A percentile compares a stretch with the other conserved stretches of the same genome.
These are phyloP conservation scores for Saccharum hybrid DNA, from an alignment of 202 grass and related monocot genomes.

Conservation along the genomic window DNA sequence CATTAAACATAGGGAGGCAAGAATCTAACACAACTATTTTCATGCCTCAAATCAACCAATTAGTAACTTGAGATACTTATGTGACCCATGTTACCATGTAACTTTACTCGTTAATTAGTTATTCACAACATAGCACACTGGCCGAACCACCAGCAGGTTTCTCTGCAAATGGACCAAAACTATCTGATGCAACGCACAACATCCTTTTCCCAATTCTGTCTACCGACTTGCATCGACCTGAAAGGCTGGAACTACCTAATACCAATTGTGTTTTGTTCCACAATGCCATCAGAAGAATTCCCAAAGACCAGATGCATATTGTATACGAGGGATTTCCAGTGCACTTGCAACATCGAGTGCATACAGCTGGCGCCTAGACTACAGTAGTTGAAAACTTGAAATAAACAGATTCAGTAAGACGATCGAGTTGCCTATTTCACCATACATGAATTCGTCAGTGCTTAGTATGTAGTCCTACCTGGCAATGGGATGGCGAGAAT, in stretches of 20 bases:
- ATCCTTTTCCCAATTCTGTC: not conserved
- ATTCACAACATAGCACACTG: not conserved
- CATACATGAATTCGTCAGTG: not conserved
- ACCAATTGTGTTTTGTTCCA: not conserved
- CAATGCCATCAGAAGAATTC: not conserved
- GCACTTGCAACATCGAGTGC: not conserved
- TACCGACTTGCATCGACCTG: not conserved
- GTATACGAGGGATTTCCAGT: not conserved
- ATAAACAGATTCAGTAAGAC: not conserved
- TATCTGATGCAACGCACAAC: not conserved
- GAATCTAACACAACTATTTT: not conserved
- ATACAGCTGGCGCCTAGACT: not conserved
- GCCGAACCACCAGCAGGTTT: not conserved
- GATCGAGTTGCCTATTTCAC: constrained; percentile 6
- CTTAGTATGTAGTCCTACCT: constrained; percentile 39
- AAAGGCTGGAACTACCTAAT: not conserved
- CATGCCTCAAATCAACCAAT: not conserved
- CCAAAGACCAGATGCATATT: not conserved
- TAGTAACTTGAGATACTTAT: not conserved
- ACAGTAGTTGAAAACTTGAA: no score
- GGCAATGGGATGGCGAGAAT: constrained; percentile 87
- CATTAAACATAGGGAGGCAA: constrained; percentile 1
- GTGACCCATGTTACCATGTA: not conserved
- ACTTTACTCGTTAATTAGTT: not conserved
- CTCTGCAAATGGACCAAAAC: constrained; percentile 1